Evolutionary conservation across 768 basidiomycete genomes (phyloP).

Genomic region (Boletus rubroflammeus): DNA sequence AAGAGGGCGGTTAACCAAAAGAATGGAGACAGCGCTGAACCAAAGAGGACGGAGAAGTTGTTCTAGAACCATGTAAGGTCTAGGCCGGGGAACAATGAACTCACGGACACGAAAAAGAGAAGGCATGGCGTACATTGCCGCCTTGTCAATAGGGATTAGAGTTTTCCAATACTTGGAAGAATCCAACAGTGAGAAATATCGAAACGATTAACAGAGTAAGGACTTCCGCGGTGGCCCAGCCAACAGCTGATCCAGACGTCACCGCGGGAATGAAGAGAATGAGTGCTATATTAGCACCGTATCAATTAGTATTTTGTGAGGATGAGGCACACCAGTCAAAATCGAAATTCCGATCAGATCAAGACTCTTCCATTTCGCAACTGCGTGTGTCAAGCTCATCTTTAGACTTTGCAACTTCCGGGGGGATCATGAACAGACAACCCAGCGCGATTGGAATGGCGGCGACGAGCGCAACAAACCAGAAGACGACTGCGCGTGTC

Average conservation of each 20-base stretch:
- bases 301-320: neutral
- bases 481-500: conserved; percentile 42
- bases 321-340: conserved; percentile 30
- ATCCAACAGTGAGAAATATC: conserved; percentile 36
- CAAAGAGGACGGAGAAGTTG: conserved; percentile 40
- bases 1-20: conserved; percentile 41
- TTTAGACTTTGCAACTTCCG: conserved; percentile 7
- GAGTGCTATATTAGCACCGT: conserved; percentile 21
- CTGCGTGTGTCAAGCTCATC: neutral
- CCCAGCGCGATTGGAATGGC: conserved; percentile 32
- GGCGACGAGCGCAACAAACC: conserved; percentile 42
- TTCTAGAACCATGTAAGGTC: conserved; percentile 43
- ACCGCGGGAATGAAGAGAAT: conserved; percentile 41
- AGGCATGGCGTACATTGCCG: conserved; percentile 37
- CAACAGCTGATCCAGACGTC: conserved; percentile 43
- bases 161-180: conserved; percentile 55
- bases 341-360: conserved; percentile 39
- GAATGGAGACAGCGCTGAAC: conserved; percentile 36
- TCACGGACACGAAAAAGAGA: neutral
- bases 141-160: conserved; percentile 35
- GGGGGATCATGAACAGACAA: conserved; percentile 35
- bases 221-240: conserved; percentile 47
- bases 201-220: conserved; percentile 46
- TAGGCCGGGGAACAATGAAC: conserved; percentile 25
- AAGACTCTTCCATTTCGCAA: conserved; percentile 29